A percentile compares a stretch with the other conserved stretches of the same genome.
These are phyloP conservation scores for Penicillium brasilianum DNA, from an alignment of 2,329 filamentous ascomycete genomes.

Conservation along the genomic window DNA sequence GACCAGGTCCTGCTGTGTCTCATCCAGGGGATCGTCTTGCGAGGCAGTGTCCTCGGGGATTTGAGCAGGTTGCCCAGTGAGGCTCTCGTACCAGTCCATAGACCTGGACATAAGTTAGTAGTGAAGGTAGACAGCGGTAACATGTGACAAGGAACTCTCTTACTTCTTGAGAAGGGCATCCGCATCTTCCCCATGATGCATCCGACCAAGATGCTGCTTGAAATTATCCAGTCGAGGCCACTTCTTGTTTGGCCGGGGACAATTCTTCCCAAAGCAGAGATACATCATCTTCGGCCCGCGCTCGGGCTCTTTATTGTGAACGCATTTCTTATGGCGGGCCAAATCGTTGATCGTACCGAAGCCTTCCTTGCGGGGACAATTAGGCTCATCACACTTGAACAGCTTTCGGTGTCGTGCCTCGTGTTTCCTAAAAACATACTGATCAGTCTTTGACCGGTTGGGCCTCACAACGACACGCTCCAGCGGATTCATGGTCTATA, in stretches of 20 bases:
- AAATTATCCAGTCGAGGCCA: constrained; percentile 91
- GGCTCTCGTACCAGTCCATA: constrained; percentile 43
- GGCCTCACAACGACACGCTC: background rate
- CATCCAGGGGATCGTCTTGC: constrained; percentile 21
- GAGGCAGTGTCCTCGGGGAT: constrained; percentile 25
- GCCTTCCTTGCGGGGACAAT: constrained; percentile 66
- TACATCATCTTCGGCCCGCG: constrained; percentile 59
- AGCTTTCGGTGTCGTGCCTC: constrained; percentile 71
- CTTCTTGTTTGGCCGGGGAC: constrained; percentile 66
- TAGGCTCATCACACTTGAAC: constrained; percentile 62
- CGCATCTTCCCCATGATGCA: constrained; percentile 61
- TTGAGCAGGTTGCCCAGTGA: constrained; percentile 27
- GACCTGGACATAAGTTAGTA: constrained; percentile 23
- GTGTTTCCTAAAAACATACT: constrained; percentile 68
- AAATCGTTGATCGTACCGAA: constrained; percentile 84
- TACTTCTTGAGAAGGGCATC: constrained; percentile 56
- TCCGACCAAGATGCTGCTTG: constrained; percentile 73
- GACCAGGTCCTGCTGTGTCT: constrained; percentile 25
- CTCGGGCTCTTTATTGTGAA: constrained; percentile 61
- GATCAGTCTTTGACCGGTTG: background rate
- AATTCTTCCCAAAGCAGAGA: constrained; percentile 63
- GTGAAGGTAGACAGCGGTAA: background rate
- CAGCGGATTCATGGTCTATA: constrained; percentile 22
- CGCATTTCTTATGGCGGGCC: constrained; percentile 74
- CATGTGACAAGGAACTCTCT: constrained; percentile 21